Evolutionary conservation across 805 yeast genomes (phyloP), one percentile per base, ranked within the genome.

Genomic region (Metschnikowia borealis): DNA sequence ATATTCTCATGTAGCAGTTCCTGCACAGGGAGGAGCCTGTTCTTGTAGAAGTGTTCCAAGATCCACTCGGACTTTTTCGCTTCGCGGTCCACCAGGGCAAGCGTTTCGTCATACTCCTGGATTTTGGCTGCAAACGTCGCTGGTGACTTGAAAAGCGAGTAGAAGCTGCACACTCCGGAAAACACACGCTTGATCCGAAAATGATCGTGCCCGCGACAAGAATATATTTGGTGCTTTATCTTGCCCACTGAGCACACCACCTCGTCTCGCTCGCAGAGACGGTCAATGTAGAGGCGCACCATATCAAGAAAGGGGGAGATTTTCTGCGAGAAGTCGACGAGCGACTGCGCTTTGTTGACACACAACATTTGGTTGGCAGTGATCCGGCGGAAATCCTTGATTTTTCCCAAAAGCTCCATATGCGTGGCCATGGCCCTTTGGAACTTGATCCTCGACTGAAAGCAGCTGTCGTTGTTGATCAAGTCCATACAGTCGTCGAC

Each of bases 161-260:
- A 39, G 43, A 35, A 46, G 20, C 42, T 42, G 17, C 44, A 49
- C 37, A 53, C 37, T 4, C 49, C 53, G 2, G 49, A 48, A 39
- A 43, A 48, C 3, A 50, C 56, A 40, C 33, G 46, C 40, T 47
- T 46, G 35, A 51, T 35, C 1, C 52, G 50, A 18, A 39, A 31
- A 36, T 53, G 56, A 14, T 44, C 47, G 48, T 53, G 56, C 17
- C 53, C 56, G 40, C 33, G 45, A 26, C 56, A 53, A 11, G 32
- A 36, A 39, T 50, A 45, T 7, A 42, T 44, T 6, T 49, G 43
- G 14, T 35, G 29, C 40, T 44, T 44, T 18, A 51, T 43, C 43
- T 43, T 51, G 26, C 46, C 33, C 34, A 53, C 38, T 20, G 42
- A n/a, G 34, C 56, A 53, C 37, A 48, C 49, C 26, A 53, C 48